Conservation (phyloP, 495 filamentous ascomycete genomes). For the Aspergillus sclerotioniger region DNA sequence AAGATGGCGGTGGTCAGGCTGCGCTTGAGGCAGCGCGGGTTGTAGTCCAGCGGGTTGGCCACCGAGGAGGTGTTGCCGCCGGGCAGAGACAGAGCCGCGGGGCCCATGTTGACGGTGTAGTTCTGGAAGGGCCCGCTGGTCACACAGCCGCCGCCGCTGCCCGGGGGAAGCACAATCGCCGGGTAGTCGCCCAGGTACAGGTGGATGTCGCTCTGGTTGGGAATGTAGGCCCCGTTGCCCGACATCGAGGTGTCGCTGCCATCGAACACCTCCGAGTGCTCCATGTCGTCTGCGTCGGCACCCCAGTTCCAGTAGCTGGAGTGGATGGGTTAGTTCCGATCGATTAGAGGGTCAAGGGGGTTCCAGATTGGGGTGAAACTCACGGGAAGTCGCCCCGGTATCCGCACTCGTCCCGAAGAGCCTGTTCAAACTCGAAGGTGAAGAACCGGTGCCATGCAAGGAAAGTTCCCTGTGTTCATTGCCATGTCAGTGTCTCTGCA, state of each 20-base stretch:
- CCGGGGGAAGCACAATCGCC: slow-evolving; percentile 38
- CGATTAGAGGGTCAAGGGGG: too few species aligned
- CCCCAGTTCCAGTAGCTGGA: slow-evolving; percentile 62
- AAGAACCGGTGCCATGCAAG: slow-evolving; percentile 72
- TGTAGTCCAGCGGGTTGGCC: slow-evolving; percentile 41
- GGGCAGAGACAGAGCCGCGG: slow-evolving; percentile 36
- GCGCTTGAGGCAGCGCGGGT: slow-evolving; percentile 65
- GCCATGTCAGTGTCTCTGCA: too few species aligned
- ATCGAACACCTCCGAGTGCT: slow-evolving; percentile 62
- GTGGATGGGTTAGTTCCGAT: too few species aligned
- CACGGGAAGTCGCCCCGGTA: slow-evolving; percentile 51
- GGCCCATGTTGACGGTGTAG: slow-evolving; percentile 48
- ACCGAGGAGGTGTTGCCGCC: slow-evolving; percentile 20
- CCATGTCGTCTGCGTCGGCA: slow-evolving; percentile 45
- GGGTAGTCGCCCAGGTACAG: slow-evolving; percentile 19
- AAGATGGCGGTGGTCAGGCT: slow-evolving; percentile 39
- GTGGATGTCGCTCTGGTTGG: slow-evolving; percentile 14
- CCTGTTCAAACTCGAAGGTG: slow-evolving; percentile 61
- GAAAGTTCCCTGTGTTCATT: slow-evolving; percentile 49
- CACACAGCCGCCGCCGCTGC: slow-evolving; percentile 65
- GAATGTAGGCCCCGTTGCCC: slow-evolving; percentile 56
- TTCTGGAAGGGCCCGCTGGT: slow-evolving; percentile 57
- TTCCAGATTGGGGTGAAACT: too few species aligned
- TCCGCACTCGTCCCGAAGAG: slow-evolving; percentile 67
- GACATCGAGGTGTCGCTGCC: slow-evolving; percentile 58